Conservation (phyloP, 352 stramenopile species). For the Phytophthora litchii region DNA sequence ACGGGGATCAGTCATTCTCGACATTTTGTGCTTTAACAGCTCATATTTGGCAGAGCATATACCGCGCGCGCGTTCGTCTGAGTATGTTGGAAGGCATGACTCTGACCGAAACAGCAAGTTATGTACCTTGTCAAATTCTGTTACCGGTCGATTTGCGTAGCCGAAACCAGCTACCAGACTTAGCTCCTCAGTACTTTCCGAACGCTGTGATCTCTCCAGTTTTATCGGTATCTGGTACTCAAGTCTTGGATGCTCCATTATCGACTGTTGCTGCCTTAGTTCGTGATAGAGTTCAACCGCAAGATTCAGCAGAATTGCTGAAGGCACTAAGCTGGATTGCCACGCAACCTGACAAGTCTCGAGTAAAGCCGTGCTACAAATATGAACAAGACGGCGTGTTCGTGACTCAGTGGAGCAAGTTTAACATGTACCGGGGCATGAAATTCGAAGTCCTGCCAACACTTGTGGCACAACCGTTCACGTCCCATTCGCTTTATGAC, state of each 20-base stretch:
- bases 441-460: slow-evolving; percentile 17
- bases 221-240: slow-evolving; percentile 1
- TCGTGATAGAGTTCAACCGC: slow-evolving; percentile 2
- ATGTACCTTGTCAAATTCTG: slow-evolving; percentile 12
- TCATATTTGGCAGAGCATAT: slow-evolving; percentile 20
- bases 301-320: slow-evolving; percentile 6
- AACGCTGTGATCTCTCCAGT: slow-evolving; percentile 25
- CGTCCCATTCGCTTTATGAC: slow-evolving; percentile 19
- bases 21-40: slow-evolving; percentile 19
- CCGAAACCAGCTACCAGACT: slow-evolving; percentile 12
- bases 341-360: slow-evolving; percentile 27
- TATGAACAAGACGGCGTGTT: slow-evolving; percentile 18
- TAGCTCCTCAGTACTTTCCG: slow-evolving; percentile 24
- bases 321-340: slow-evolving; percentile 28
- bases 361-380: slow-evolving; percentile 16
- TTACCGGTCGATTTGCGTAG: slow-evolving; percentile 18
- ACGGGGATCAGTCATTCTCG: slow-evolving; percentile 2
- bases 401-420: slow-evolving; percentile 34
- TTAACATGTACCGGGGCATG: slow-evolving; percentile 25
- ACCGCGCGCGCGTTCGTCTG: slow-evolving; percentile 2
- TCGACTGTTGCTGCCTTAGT: slow-evolving; percentile 8
- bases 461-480: slow-evolving; percentile 31
- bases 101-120: background rate
- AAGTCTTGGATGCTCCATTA: slow-evolving; percentile 13
- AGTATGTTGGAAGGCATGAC: too few species aligned